Evolutionary conservation across 140 eudicot species (phyloP), one percentile per base, ranked within the genome.

Genomic region (Bidens hawaiensis): DNA sequence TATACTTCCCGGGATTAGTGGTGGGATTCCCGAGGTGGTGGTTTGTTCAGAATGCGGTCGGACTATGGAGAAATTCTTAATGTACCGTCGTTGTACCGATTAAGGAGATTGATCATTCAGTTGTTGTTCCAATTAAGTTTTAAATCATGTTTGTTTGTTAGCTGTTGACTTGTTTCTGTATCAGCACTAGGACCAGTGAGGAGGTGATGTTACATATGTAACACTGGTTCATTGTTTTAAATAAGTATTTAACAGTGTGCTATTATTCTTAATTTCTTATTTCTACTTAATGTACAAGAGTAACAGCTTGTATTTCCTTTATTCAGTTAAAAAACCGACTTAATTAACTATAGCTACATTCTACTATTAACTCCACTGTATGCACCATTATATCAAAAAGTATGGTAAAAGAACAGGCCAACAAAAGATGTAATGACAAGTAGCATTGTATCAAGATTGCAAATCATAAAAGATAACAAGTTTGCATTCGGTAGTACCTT

Each of bases 31-130:
- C 0, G 99, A 83, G 70, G 82, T 72, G 73, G 89, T 93, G 66
- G 83, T 81, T 0, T 93, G 99, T 63, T 82, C 96, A 0, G 96
- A 93, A 72, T 93, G 99, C 79, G 89, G 88, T 9, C 71, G 67
- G 12, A 60, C 82, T 0, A 93, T 93, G 99, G 96, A 93, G 84
- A 88, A 79, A 80, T 93, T 67, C 63, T 70, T 68, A 45, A 88
- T 88, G 96, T 88, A 79, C 23, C 90, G 96, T 13, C 85, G 96
- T 64, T 88, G 96, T 61, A 71, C 73, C 2, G 96, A 88, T 28
- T 85, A 70, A 75, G 59, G 43, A 15, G 30, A n/a, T 17, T 41
- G 38, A 11, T 59, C 24, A 4, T 22, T 68, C 25, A n/a, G n/a
- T n/a, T n/a, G n/a, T n/a, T 75, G 54, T 43, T 68, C 27, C 27